Conservation (phyloP, 179 eudicot genomes). For the Carnegiea gigantea region DNA sequence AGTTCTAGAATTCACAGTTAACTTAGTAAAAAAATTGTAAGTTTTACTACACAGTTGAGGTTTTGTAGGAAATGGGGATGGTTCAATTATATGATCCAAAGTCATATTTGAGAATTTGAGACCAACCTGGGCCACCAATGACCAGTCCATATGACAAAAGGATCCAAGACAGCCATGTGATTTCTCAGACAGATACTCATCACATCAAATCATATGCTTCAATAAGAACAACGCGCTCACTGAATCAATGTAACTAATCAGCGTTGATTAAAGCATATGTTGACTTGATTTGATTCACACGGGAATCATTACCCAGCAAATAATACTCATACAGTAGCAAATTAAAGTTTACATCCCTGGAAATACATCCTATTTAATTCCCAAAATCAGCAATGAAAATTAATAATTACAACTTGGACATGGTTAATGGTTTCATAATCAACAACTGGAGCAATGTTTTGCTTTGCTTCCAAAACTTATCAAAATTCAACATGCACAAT, state of each 20-base stretch:
- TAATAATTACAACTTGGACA: not conserved
- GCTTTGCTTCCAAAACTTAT: not conserved
- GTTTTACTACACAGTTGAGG: not conserved
- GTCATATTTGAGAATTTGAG: not conserved
- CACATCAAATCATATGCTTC: not conserved
- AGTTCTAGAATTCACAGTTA: too few relatives aligned
- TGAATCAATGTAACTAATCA: not conserved
- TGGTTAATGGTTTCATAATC: not conserved
- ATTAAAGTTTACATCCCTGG: too few relatives aligned
- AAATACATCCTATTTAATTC: not conserved
- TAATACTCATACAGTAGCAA: not conserved
- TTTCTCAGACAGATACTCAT: not conserved
- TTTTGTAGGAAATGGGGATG: not conserved
- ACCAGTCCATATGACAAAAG: not conserved
- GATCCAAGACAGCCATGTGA: constrained; percentile 17
- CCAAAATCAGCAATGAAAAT: not conserved
- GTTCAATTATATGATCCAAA: not conserved
- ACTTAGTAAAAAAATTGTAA: too few relatives aligned
- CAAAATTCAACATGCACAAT: not conserved
- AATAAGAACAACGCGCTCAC: not conserved
- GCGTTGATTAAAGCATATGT: not conserved
- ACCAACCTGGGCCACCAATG: constrained; percentile 7
- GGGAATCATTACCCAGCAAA: not conserved
- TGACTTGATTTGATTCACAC: not conserved
- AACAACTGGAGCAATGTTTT: not conserved